Evolutionary conservation across 495 filamentous ascomycete genomes (phyloP), one percentile per base, ranked within the genome.

Genomic region (Talaromyces trachyspermus): DNA sequence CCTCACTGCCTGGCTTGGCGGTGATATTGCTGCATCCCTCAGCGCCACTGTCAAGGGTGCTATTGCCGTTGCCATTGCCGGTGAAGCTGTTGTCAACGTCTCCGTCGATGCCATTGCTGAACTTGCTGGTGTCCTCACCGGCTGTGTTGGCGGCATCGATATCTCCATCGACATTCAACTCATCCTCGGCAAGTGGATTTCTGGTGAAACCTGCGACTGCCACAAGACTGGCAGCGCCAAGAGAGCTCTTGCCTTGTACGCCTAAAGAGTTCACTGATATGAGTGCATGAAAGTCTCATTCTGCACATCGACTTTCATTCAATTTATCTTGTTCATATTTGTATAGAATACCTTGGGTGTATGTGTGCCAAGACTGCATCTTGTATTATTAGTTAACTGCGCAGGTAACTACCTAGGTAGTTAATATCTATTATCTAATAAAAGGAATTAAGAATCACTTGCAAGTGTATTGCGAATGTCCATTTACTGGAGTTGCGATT

Each of bases 131-230:
- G 58, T 71, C 61, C 53, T 66, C 11, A 36, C 44, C 17, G 55
- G 62, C 56, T 66, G 67, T 35, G 55, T 56, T 33, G 30, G 58
- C 17, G 56, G 42, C 53, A 55, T 72, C 37, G 58, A 69, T 42
- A 58, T 64, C 38, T 50, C 50, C 49, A 24, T 29, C 30, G 30
- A 49, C 27, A 58, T 64, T 27, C 29, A 53, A 32, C 20, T 64
- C 20, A 69, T 71, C 52, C 60, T 72, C 40, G 58, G 63, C 33
- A 52, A 63, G 49, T 71, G 66, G 68, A 57, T 69, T 53, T 66
- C 59, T 38, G 69, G 69, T 48, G 63, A 62, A 58, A 58, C 44
- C 25, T 46, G 44, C 14, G 44, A 30, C 27, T 46, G 44, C 44
- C 12, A 17, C 30, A 15, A 37, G 14, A 10, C 3, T 4, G 5